Evolutionary conservation across 116 monocot genomes (phyloP).

Genomic region (Zostera marina): DNA sequence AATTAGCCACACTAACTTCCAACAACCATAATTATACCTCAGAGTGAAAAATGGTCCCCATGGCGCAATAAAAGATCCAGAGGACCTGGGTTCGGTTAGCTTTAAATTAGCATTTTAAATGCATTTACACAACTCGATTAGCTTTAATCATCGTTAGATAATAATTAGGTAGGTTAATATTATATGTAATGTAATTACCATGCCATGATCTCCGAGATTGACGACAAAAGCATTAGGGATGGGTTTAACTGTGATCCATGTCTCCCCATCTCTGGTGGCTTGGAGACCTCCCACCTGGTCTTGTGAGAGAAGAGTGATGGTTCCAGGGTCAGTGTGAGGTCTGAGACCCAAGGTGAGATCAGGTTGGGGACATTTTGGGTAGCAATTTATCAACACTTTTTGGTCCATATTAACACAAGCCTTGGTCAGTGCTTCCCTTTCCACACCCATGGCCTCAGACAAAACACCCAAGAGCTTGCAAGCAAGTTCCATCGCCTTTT

Average conservation of each 20-base stretch:
- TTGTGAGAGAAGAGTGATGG: slow-evolving; percentile 54
- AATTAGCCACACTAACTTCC: too few relatives aligned
- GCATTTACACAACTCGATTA: too few relatives aligned
- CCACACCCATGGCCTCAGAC: slow-evolving; percentile 48
- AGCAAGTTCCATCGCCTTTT: slow-evolving; percentile 33
- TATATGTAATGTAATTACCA: slow-evolving; percentile 15
- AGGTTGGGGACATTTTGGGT: slow-evolving; percentile 61
- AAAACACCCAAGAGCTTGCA: slow-evolving; percentile 38
- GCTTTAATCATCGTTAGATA: too few relatives aligned
- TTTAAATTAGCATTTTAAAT: too few relatives aligned
- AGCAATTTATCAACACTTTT: slow-evolving; percentile 48
- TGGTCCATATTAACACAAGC: slow-evolving; percentile 57
- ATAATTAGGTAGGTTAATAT: neutral
- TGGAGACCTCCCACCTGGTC: slow-evolving; percentile 60
- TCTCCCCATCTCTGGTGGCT: slow-evolving; percentile 39
- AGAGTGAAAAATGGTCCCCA: too few relatives aligned
- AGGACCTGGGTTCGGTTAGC: too few relatives aligned
- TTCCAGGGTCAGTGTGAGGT: slow-evolving; percentile 59
- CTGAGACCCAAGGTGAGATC: slow-evolving; percentile 61
- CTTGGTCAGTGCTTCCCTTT: slow-evolving; percentile 27
- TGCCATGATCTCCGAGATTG: slow-evolving; percentile 54
- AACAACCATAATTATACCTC: too few relatives aligned
- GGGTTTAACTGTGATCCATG: slow-evolving; percentile 53
- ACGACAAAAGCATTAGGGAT: slow-evolving; percentile 39
- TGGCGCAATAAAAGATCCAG: too few relatives aligned